phyloP scores from a whole-genome alignment of 2,329 filamentous ascomycete genomes.

The Volutella citrinella region DNA sequence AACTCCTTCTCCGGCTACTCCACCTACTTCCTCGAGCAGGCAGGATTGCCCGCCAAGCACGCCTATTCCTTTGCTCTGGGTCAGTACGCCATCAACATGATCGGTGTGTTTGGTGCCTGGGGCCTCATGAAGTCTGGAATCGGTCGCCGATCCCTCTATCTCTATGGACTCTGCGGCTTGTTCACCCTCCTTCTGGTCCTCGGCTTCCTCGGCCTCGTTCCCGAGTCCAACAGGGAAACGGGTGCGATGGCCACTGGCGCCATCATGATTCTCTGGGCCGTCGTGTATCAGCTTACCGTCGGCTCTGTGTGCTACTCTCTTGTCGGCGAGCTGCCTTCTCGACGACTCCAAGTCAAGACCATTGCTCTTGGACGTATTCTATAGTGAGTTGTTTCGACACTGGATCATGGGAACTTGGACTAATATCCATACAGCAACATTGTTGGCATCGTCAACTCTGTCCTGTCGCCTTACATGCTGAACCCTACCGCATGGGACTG shows the following conservation, averaged over 20 bases:
- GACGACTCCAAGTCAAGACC: conserved; percentile 32
- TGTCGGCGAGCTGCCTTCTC: conserved; percentile 32
- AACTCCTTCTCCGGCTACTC: conserved; percentile 10
- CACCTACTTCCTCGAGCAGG: conserved; percentile 33
- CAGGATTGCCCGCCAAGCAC: conserved; percentile 25
- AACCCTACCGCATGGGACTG: conserved; percentile 33
- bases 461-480: conserved; percentile 22
- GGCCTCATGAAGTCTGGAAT: conserved; percentile 28
- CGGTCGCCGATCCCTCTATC: conserved; percentile 39
- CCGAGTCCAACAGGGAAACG: conserved; percentile 2
- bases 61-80: conserved; percentile 14
- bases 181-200: conserved; percentile 33
- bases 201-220: conserved; percentile 33
- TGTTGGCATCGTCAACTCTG: conserved; percentile 18
- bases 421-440: conserved; percentile 18
- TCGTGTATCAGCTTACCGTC: conserved; percentile 30
- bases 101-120: conserved; percentile 41
- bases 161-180: conserved; percentile 38
- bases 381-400: conserved; percentile 21
- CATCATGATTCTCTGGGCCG: conserved; percentile 26
- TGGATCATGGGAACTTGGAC: too few relatives aligned
- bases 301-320: conserved; percentile 34
- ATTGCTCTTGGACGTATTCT: conserved; percentile 27
- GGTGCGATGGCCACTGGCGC: conserved; percentile 30
- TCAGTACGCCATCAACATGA: conserved; percentile 31